Conservation (phyloP, 768 basidiomycete genomes). For the Panus rudis region DNA sequence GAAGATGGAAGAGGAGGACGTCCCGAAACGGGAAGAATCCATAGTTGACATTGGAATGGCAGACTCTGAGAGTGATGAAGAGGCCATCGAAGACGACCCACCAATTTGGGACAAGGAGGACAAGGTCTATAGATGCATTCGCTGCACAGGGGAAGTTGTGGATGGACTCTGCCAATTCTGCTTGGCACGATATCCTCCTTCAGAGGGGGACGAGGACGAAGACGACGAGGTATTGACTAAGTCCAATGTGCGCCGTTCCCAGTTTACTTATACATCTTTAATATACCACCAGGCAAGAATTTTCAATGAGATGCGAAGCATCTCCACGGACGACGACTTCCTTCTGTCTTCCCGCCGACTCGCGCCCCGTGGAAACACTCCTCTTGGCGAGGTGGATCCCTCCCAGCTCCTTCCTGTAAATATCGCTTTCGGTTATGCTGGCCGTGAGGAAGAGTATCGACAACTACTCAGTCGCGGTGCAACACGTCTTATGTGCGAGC, state of each 20-base stretch:
- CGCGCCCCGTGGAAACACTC: conserved; percentile 26
- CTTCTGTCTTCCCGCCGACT: conserved; percentile 21
- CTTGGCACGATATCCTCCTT: too few relatives aligned
- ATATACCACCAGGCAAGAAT: not conserved
- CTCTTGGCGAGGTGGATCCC: conserved; percentile 16
- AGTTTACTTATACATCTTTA: not conserved
- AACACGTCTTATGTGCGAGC: conserved; percentile 30
- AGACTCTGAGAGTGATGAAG: too few relatives aligned
- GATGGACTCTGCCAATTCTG: conserved; percentile 25
- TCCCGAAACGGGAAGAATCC: too few relatives aligned
- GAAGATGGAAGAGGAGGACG: too few relatives aligned
- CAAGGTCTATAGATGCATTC: conserved; percentile 1
- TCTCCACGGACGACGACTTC: conserved; percentile 15
- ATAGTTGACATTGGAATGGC: too few relatives aligned
- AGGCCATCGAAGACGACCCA: too few relatives aligned
- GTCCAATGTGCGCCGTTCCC: not conserved
- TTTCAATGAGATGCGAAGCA: conserved; percentile 2
- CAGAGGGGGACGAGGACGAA: conserved; percentile 8
- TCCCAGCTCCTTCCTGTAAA: conserved; percentile 2
- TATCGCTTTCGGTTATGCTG: not conserved
- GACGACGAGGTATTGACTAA: not conserved
- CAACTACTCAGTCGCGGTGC: conserved; percentile 9
- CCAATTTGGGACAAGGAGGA: conserved; percentile 1
- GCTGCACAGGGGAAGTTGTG: conserved; percentile 27
- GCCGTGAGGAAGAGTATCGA: conserved; percentile 19